Base-by-base conservation (phyloP, 352 stramenopile species). In the Globisporangium takayamanum region DNA sequence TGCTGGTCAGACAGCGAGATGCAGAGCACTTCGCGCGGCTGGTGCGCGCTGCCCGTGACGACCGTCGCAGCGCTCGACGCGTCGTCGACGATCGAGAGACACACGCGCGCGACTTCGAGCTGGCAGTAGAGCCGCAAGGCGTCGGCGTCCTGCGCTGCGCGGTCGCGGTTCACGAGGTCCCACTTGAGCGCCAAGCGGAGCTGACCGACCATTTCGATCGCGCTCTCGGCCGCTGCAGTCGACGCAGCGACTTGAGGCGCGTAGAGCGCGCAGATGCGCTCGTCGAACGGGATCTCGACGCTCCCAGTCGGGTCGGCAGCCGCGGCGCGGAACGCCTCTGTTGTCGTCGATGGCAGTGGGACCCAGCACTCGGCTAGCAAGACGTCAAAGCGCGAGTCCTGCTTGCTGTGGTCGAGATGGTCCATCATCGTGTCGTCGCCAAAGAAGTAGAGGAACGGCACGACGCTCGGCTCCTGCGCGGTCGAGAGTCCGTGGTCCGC, bases 401-500 rank as follows among this genome's bases (percentile, higher is more conserved):
- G 80, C 53, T 92, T 92, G 67, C 80, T 90, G 59, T 92, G 84
- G 55, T 94, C 82, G 39, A 94, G 64, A 63, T 89, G 79, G 55
- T 94, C 84, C 82, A 94, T 89, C 64, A 87, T 94, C 18, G 72
- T 71, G 57, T 94, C 84, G 22, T 94, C 84, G 7, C 84, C 84
- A 55, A 94, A 94, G 63, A 94, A 94, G 54, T 94, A 94, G 22
- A 94, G 63, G 60, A 94, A 94, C 3, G 84, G 84, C 33, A 94
- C 79, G 16, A 94, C 84, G 63, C 84, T 94, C 37, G 82, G 84
- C 57, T 94, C 84, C 42, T 94, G 84, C 2, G 82, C 81, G 0
- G 77, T 68, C 14, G 78, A 88, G 16, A 94, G 57, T 0, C 84
- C 84, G 53, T 94, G 82, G 47, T 94, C 84, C 0, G 80, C 84